Conservation (phyloP, 1,284 basidiomycete genomes). For the Schizophyllum amplum region DNA sequence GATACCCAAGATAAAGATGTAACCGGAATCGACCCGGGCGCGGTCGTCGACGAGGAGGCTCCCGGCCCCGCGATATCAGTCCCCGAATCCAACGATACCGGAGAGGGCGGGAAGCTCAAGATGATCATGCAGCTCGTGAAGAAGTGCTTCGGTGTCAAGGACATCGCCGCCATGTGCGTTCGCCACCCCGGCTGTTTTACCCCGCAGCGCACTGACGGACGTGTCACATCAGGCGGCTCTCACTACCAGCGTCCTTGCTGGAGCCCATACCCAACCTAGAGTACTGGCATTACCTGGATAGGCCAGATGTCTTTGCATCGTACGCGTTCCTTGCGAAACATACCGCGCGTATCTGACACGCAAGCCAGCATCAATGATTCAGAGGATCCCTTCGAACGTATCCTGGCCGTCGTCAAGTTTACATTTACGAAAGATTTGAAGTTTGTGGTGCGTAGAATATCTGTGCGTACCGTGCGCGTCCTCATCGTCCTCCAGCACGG, state of each 20-base stretch:
- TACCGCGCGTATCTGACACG: neutral
- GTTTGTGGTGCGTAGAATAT: slow-evolving; percentile 60
- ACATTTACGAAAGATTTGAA: slow-evolving; percentile 93
- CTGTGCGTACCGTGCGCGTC: neutral
- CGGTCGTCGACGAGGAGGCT: slow-evolving; percentile 36
- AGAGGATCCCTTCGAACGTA: slow-evolving; percentile 84
- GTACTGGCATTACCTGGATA: slow-evolving; percentile 92
- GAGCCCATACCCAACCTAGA: slow-evolving; percentile 93
- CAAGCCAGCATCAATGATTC: slow-evolving; percentile 82
- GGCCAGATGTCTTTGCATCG: slow-evolving; percentile 90
- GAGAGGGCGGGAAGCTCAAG: slow-evolving; percentile 85
- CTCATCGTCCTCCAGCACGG: slow-evolving; percentile 48
- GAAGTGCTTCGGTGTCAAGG: slow-evolving; percentile 83
- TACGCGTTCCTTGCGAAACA: slow-evolving; percentile 24
- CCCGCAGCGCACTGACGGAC: slow-evolving; percentile 8
- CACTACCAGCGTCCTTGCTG: slow-evolving; percentile 81
- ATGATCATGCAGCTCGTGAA: slow-evolving; percentile 85
- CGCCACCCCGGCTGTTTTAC: slow-evolving; percentile 5
- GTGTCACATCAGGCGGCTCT: slow-evolving; percentile 59
- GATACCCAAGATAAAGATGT: too few species aligned
- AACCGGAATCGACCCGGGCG: neutral
- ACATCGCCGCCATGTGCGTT: slow-evolving; percentile 84
- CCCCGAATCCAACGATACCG: slow-evolving; percentile 64
- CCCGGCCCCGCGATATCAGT: slow-evolving; percentile 60
- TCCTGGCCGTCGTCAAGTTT: slow-evolving; percentile 87